Evolutionary conservation across 2,329 filamentous ascomycete species (phyloP).

Genomic region (Aspergillus aculeatus): DNA sequence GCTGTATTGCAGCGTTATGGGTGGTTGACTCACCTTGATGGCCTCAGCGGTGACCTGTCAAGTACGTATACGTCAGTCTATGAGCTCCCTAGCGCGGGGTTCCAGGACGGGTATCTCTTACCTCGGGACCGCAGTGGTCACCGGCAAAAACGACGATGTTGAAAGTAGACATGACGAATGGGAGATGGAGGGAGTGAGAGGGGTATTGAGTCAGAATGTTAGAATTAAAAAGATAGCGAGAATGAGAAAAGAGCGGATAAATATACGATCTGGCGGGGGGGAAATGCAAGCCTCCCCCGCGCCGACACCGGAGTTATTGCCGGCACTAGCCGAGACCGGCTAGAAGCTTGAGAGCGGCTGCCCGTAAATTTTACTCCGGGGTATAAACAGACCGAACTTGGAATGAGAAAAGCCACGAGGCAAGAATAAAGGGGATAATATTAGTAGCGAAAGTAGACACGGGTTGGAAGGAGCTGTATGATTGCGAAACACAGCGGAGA

Average conservation of each 20-base stretch:
- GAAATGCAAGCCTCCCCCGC: conserved; percentile 21
- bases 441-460: not conserved
- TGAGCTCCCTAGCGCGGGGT: conserved; percentile 7
- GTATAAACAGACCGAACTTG: not conserved
- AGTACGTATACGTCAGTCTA: conserved; percentile 4
- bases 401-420: not conserved
- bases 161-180: conserved; percentile 61
- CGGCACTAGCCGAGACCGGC: conserved; percentile 6
- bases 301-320: conserved; percentile 28
- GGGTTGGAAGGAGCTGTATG: not conserved
- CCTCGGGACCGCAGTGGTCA: conserved; percentile 85
- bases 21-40: conserved; percentile 64
- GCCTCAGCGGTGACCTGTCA: conserved; percentile 75
- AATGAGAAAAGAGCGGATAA: conserved; percentile 3
- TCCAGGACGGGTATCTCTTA: conserved; percentile 42
- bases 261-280: conserved; percentile 21
- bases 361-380: not conserved
- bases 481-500: not conserved
- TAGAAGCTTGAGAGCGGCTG: conserved; percentile 1
- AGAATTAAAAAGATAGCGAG: not conserved
- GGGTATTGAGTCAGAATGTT: conserved; percentile 2
- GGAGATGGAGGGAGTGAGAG: conserved; percentile 2
- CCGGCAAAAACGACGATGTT: conserved; percentile 80
- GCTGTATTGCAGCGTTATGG: not conserved
- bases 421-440: not conserved